These are phyloP conservation scores for Rugonectria rugulosa DNA, from an alignment of 2,329 filamentous ascomycete genomes.

Conservation along the genomic window DNA sequence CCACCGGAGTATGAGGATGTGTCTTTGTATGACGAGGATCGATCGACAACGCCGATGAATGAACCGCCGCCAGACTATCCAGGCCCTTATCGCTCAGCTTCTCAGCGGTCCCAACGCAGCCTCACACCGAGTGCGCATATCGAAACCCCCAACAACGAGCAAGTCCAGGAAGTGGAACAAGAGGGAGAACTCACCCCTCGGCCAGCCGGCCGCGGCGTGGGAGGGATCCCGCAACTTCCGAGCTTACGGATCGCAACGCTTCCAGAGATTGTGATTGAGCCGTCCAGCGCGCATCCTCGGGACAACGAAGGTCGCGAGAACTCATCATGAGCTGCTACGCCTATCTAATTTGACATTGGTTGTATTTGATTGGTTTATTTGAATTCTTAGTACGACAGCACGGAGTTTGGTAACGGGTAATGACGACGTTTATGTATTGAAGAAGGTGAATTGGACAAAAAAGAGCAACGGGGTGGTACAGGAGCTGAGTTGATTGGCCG, in stretches of 20 bases:
- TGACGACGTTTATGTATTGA: slow-evolving; percentile 22
- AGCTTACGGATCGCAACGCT: slow-evolving; percentile 58
- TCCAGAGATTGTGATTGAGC: slow-evolving; percentile 67
- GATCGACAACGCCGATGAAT: slow-evolving; percentile 51
- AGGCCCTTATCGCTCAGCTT: slow-evolving; percentile 44
- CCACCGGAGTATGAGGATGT: slow-evolving; percentile 64
- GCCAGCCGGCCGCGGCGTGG: slow-evolving; percentile 43
- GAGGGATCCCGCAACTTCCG: slow-evolving; percentile 57
- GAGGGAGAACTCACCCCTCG: slow-evolving; percentile 6
- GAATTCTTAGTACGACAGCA: slow-evolving; percentile 30
- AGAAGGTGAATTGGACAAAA: background rate
- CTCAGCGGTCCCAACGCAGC: slow-evolving; percentile 30
- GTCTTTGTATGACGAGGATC: slow-evolving; percentile 50
- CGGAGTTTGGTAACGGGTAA: slow-evolving; percentile 35
- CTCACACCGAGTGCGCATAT: slow-evolving; percentile 18
- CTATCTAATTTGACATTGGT: background rate
- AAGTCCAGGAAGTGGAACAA: slow-evolving; percentile 22
- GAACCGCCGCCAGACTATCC: slow-evolving; percentile 63
- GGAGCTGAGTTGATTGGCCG: slow-evolving; percentile 7
- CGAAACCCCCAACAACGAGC: slow-evolving; percentile 28
- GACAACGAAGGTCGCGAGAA: slow-evolving; percentile 26
- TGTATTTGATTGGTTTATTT: too few relatives aligned
- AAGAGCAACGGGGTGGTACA: slow-evolving; percentile 7
- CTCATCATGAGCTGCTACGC: slow-evolving; percentile 18
- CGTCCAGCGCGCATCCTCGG: slow-evolving; percentile 47